Evolutionary conservation across 306 rosid species (phyloP), one percentile per base, ranked within the genome.

Genomic region (Acacia acuminata): DNA sequence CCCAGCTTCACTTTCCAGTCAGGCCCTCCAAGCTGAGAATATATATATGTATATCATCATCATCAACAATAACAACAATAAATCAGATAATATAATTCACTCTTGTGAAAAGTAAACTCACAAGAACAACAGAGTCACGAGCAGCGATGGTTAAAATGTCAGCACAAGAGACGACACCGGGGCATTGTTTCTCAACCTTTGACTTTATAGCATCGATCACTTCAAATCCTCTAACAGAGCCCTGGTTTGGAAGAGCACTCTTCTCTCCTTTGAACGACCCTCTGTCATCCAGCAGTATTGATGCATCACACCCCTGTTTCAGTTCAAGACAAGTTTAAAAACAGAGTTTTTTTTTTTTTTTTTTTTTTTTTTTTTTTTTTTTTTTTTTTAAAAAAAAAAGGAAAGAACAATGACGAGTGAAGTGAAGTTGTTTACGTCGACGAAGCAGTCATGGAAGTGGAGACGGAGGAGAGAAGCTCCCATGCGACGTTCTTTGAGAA

Each of bases 391-490:
- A n/a, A n/a, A n/a, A n/a, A n/a, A 10, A 8, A 51, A 9, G 4
- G 7, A 7, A 7, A 50, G 71, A 32, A 38, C 8, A 4, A 8
- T 7, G 3, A 20, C 1, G 63, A 20, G 63, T 10, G 65, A 9
- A 10, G 10, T 58, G 0, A n/a, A 22, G 65, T 2, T 17, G 36
- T 71, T 87, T 86, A 94, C 98, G 48, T 94, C 82, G 81, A 92
- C 92, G 25, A 94, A 94, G 86, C 98, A 94, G 53, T 91, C 98
- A 45, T 94, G 98, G 48, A 94, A 94, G 83, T 79, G 83, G 34
- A 94, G 97, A 66, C 98, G 98, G 64, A 94, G 88, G 11, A 94
- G 88, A 60, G 97, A 94, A 27, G 97, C 98, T 11, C 96, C 98
- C 10, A 88, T 87, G 50, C 98, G 98, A 11, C 30, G 79, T 75